phyloP scores from a whole-genome alignment of 768 basidiomycete species.

The Phlegmacium glaucopus region DNA sequence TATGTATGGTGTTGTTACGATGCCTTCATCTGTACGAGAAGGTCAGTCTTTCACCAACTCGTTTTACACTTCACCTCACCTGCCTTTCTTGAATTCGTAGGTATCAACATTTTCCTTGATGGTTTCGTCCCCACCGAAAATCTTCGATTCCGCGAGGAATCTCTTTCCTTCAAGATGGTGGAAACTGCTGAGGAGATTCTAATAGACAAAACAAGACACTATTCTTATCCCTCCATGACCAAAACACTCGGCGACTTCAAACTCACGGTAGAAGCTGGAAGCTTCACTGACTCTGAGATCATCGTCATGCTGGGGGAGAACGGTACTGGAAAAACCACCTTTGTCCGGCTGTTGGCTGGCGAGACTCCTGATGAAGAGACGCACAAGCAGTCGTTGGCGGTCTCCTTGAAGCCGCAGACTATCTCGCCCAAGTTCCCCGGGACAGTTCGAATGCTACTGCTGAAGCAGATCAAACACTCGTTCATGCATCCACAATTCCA shows the following conservation, averaged over 20 bases:
- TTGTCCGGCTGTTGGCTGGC: slow-evolving; percentile 92
- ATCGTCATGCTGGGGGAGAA: slow-evolving; percentile 99
- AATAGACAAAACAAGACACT: slow-evolving; percentile 83
- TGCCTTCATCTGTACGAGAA: slow-evolving; percentile 98
- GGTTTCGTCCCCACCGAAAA: slow-evolving; percentile 99
- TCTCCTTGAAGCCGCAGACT: slow-evolving; percentile 98
- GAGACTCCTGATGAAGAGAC: slow-evolving; percentile 85
- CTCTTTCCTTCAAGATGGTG: slow-evolving; percentile 94
- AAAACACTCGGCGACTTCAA: slow-evolving; percentile 97
- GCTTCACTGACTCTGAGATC: slow-evolving; percentile 99
- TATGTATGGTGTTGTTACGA: slow-evolving; percentile 97
- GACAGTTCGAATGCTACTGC: slow-evolving; percentile 89
- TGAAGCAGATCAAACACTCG: slow-evolving; percentile 91
- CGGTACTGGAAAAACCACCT: slow-evolving; percentile 98
- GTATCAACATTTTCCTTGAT: slow-evolving; percentile 99
- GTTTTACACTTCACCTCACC: slow-evolving; percentile 1
- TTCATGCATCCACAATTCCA: slow-evolving; percentile 92
- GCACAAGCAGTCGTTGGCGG: slow-evolving; percentile 75
- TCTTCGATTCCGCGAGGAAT: slow-evolving; percentile 94
- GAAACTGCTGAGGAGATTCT: slow-evolving; percentile 92
- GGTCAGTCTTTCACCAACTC: slow-evolving; percentile 41
- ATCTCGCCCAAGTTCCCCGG: slow-evolving; percentile 98
- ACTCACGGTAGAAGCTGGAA: slow-evolving; percentile 84
- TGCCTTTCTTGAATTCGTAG: slow-evolving; percentile 33
- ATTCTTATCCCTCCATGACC: slow-evolving; percentile 92